Conservation (phyloP, 2,329 filamentous ascomycete species). For the Ciborinia camelliae region DNA sequence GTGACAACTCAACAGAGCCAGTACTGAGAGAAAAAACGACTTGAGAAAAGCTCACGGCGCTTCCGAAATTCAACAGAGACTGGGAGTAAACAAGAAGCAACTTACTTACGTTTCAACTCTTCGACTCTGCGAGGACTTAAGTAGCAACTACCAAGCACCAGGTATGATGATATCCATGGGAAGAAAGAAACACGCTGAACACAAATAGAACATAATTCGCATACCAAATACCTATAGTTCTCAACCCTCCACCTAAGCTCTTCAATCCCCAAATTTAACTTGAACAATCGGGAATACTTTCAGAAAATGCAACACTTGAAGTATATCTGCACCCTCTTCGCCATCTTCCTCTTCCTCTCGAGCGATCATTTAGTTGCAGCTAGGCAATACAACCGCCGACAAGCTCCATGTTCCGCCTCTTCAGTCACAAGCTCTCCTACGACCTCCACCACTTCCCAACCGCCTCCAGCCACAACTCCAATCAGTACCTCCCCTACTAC, state of each 20-base stretch:
- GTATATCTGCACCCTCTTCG: not conserved
- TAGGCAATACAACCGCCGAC: constrained; percentile 4
- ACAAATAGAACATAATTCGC: not conserved
- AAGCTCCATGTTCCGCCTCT: constrained; percentile 7
- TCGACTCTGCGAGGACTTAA: not conserved
- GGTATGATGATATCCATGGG: not conserved
- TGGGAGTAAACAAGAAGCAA: not conserved
- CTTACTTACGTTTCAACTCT: not conserved
- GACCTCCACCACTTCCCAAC: not conserved
- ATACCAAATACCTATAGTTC: not conserved
- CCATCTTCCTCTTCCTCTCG: constrained; percentile 5
- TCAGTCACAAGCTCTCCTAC: not conserved
- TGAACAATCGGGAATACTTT: not conserved
- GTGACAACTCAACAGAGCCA: too few species aligned
- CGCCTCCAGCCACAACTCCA: not conserved
- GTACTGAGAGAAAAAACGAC: too few species aligned
- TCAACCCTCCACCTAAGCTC: too few species aligned
- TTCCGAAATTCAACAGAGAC: not conserved
- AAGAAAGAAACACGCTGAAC: not conserved
- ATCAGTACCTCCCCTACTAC: not conserved
- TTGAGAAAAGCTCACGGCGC: too few species aligned
- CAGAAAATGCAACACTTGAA: constrained; percentile 13
- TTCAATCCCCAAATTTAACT: not conserved
- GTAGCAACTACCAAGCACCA: not conserved
- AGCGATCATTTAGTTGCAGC: constrained; percentile 11